Evolutionary conservation across 2,329 filamentous ascomycete species (phyloP), one percentile per base, ranked within the genome.

Genomic region (Saccharata proteae): DNA sequence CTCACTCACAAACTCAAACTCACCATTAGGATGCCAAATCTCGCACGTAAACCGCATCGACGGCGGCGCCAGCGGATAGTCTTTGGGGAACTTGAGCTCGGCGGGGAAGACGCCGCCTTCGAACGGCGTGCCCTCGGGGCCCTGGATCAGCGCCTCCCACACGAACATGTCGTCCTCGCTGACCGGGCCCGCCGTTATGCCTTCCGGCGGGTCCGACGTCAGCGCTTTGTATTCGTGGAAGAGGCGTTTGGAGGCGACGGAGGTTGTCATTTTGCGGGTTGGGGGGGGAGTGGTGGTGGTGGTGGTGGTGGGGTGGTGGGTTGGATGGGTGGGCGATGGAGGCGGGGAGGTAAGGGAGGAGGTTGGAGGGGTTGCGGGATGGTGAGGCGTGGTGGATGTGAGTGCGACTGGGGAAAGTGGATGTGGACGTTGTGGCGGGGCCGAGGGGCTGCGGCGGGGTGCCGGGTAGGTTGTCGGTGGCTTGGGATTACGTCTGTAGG

Each of bases 91-190:
- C 34, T 67, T 69, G 40, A 98, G 70, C 40, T 76, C 68, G 18
- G 88, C 85, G 43, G 81, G 79, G 65, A 96, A 98, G 61, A 92
- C 86, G 45, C 83, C 90, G 53, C 88, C 88, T 92, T 56, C 88
- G 47, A 93, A 98, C 1, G 90, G 90, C 2, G 90, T 98, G 40
- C 80, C 90, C 51, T 93, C 86, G 9, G 90, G 90, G 0, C 90
- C 90, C 58, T 93, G 80, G 48, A 98, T 96, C 40, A 96, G 65
- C 6, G 86, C 90, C 62, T 98, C 90, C 90, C 90, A 98, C 49
- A 83, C 67, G 47, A 94, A 81, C 52, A 96, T 77, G 62, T 98
- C 85, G 56, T 96, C 90, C 65, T 98, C 90, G 42, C 73, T 80
- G 38, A 94, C 67, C 19, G 90, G 90, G 13, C 90, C 90, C 11